phyloP scores from a whole-genome alignment of 352 stramenopile genomes.

The Pythium insidiosum region DNA sequence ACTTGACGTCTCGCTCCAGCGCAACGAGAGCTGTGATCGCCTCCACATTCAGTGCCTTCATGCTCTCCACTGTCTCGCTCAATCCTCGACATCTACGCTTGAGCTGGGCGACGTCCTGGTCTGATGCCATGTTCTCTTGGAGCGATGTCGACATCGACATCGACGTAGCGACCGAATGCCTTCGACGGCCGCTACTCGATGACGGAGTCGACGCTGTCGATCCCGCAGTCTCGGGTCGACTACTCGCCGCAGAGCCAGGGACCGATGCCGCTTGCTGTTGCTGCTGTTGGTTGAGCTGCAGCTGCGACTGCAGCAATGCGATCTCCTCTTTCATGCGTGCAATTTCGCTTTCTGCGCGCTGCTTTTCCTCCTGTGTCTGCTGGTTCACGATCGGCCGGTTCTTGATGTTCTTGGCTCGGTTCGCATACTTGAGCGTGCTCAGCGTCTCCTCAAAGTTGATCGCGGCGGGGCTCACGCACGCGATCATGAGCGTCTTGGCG shows the following conservation, averaged over 20 bases:
- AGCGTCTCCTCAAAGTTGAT: conserved; percentile 94
- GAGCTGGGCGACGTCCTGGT: conserved; percentile 24
- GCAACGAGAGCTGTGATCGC: conserved; percentile 61
- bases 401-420: conserved; percentile 99
- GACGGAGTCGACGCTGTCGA: conserved; percentile 7
- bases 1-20: conserved; percentile 72
- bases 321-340: conserved; percentile 77
- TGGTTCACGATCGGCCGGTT: conserved; percentile 98
- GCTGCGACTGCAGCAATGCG: conserved; percentile 51
- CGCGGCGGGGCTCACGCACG: conserved; percentile 67
- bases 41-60: conserved; percentile 52
- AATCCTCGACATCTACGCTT: conserved; percentile 31
- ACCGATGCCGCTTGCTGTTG: conserved; percentile 8
- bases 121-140: neutral
- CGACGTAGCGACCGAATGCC: conserved; percentile 12
- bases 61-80: conserved; percentile 41
- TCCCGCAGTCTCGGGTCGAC: conserved; percentile 6
- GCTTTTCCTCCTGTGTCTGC: conserved; percentile 42
- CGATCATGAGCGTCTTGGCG: conserved; percentile 89
- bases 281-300: conserved; percentile 23
- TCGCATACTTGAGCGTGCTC: conserved; percentile 97
- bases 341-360: conserved; percentile 47
- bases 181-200: conserved; percentile 1
- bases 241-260: no score
- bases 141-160: conserved; percentile 7